Base-by-base conservation (phyloP, 2,329 filamentous ascomycete genomes). In the Alternaria ventricosa region DNA sequence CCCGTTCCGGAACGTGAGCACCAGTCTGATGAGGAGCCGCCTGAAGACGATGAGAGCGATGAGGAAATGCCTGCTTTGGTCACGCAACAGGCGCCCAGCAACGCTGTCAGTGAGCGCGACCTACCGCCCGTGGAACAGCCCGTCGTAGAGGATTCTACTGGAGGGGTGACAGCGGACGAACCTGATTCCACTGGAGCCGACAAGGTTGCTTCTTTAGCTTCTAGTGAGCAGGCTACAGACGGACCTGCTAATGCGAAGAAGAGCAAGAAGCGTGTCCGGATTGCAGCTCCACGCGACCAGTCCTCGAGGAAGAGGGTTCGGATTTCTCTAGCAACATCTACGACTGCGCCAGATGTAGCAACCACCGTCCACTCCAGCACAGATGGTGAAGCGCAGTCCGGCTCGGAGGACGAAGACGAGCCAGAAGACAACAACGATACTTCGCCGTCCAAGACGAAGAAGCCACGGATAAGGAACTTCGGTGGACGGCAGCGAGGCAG, bases 261-360 rank as follows among this genome's bases (percentile, higher is more conserved):
- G 33, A 25, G 57, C 20, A 71, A 57, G 46, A 75, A 76, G 50
- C 72, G 72, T 30, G 69, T 71, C 45, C 68, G 64, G 27, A 67
- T 73, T 30, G 30, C 59, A 6, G 67, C 70, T 23, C 64, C 69
- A 15, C 20, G 18, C 9, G 46, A 58, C 18, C 46, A 64, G 25
- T 43, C 41, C 27, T 47, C 64, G 6, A 65, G 45, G 30, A 76
- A 76, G 47, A 71, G 59, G 49, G 18, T 30, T 30, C 65, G 70
- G 15, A 20, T 41, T 9, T 22, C 22, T 11, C 45, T 11, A 55
- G 23, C 11, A 28, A 27, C 13, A 13, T 28, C 27, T 11, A 27
- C 30, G 4, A 12, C 46, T 8, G 5, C n/a, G 5, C 51, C 45
- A 20, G 53, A 58, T 25, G 12, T 13, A 28, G 58, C 58, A 18